Base-by-base conservation (phyloP, 1,139 yeast genomes). In the Kodamaea suecica region DNA sequence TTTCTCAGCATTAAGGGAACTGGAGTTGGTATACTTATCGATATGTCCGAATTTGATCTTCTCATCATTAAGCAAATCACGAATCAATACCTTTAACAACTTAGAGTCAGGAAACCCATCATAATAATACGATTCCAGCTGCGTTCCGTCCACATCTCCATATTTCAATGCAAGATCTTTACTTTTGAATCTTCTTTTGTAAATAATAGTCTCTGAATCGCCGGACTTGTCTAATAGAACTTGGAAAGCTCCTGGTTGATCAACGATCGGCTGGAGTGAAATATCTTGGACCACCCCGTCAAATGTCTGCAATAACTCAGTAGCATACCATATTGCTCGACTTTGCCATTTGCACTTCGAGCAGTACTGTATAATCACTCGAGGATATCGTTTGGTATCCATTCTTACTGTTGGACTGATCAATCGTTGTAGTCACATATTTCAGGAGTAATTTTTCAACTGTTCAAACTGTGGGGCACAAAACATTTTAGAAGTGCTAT, bases 31-130 rank as follows among this genome's bases (percentile, higher is more conserved):
- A 19, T 42, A 41, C 34, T 51, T 50, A 21, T 63, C 68, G 15
- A 66, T 51, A 47, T 69, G 75, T 3, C 70, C 70, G 44, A 65
- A 48, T 4, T 49, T 44, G n/a, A 28, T 26, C 5, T 27, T 31
- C 9, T 27, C 30, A 3, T 50, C 53, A 5, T 49, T 56, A 15
- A 69, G 48, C 31, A 54, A 48, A 33, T 63, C 55, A 17, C 69
- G 52, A 14, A 70, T 49, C 37, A 70, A 53, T 17, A 53, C 44
- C 41, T 70, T 70, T 34, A 70, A 44, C 31, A 68, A 57, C 45
- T 69, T 70, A 10, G 70, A 59, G 42, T 70, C 76, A 3, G 75
- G 75, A 35, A 70, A 70, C 30, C 76, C 76, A 33, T 67, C 75
- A 43, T 57, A 63, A 38, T 55, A 57, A 48, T 57, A 66, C 1